Conservation (phyloP, 2,329 filamentous ascomycete species). For the Cadophora sp. region DNA sequence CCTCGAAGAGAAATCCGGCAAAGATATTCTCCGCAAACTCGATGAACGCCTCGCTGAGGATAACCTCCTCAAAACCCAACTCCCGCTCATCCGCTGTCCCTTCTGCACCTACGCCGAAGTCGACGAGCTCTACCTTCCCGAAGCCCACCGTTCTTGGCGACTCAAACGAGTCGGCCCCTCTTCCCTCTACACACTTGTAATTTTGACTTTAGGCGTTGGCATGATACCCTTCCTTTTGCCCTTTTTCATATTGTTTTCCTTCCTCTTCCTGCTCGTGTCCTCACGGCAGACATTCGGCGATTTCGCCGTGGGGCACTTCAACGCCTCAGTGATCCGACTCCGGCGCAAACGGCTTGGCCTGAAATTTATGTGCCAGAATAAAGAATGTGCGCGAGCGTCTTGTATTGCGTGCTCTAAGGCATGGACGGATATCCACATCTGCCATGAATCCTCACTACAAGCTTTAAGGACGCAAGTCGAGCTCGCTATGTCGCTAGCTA, state of each 20-base stretch:
- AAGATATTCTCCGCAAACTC: constrained; percentile 75
- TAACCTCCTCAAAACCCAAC: constrained; percentile 71
- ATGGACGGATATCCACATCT: constrained; percentile 89
- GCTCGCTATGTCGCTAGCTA: constrained; percentile 88
- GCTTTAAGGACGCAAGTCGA: constrained; percentile 90
- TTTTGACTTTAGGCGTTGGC: constrained; percentile 60
- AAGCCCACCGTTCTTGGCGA: constrained; percentile 59
- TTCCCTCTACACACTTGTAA: constrained; percentile 43
- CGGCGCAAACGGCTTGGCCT: constrained; percentile 74
- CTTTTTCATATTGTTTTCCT: constrained; percentile 54
- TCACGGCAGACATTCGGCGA: constrained; percentile 52
- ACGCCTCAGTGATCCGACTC: constrained; percentile 68
- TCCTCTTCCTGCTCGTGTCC: constrained; percentile 53
- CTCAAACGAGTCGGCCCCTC: constrained; percentile 57
- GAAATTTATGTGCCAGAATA: constrained; percentile 78
- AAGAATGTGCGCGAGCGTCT: constrained; percentile 71
- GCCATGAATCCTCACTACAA: constrained; percentile 82
- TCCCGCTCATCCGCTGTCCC: constrained; percentile 83
- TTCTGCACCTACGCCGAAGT: constrained; percentile 93
- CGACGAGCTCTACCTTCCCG: constrained; percentile 74
- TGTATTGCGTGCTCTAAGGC: constrained; percentile 83
- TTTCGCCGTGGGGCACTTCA: constrained; percentile 55
- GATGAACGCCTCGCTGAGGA: constrained; percentile 82
- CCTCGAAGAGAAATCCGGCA: constrained; percentile 69
- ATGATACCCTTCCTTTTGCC: constrained; percentile 63